These are phyloP conservation scores for Ganoderma leucocontextum DNA, from an alignment of 1,284 basidiomycete species.

Conservation along the genomic window DNA sequence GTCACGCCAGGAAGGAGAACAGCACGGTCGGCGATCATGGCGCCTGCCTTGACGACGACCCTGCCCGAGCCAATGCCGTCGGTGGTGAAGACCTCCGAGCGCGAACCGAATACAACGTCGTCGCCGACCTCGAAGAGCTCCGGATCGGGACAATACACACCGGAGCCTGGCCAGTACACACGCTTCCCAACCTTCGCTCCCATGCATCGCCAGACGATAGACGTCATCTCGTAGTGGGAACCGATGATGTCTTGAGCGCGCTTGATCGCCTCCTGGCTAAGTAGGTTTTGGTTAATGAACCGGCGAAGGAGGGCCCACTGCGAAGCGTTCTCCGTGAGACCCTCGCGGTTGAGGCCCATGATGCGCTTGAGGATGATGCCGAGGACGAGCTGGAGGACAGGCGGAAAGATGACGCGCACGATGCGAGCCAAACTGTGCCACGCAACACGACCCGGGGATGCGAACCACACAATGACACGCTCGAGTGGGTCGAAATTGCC, in stretches of 20 bases:
- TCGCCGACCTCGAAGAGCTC: constrained; percentile 56
- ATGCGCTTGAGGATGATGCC: constrained; percentile 51
- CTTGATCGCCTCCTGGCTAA: constrained; percentile 47
- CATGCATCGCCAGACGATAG: constrained; percentile 52
- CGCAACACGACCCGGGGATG: constrained; percentile 47
- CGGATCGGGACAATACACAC: constrained; percentile 54
- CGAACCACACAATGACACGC: constrained; percentile 53
- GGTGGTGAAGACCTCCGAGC: constrained; percentile 52
- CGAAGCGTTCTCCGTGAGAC: constrained; percentile 37
- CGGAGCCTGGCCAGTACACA: constrained; percentile 58
- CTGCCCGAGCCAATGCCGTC: constrained; percentile 50
- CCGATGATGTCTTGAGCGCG: constrained; percentile 51
- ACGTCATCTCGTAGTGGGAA: constrained; percentile 52
- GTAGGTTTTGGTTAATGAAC: constrained; percentile 48
- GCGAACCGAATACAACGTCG: constrained; percentile 58
- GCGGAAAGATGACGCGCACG: constrained; percentile 47
- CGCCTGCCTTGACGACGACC: constrained; percentile 50
- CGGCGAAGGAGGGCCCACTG: constrained; percentile 47
- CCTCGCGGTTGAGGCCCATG: constrained; percentile 49
- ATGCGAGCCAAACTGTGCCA: constrained; percentile 51
- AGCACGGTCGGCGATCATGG: constrained; percentile 58
- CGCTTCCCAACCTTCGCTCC: constrained; percentile 55
- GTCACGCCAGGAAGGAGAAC: constrained; percentile 52
- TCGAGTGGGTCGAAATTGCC: constrained; percentile 45
- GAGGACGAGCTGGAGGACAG: constrained; percentile 48